phyloP scores from a whole-genome alignment of 148 eudicot genomes.

The Dianthus caryophyllus region DNA sequence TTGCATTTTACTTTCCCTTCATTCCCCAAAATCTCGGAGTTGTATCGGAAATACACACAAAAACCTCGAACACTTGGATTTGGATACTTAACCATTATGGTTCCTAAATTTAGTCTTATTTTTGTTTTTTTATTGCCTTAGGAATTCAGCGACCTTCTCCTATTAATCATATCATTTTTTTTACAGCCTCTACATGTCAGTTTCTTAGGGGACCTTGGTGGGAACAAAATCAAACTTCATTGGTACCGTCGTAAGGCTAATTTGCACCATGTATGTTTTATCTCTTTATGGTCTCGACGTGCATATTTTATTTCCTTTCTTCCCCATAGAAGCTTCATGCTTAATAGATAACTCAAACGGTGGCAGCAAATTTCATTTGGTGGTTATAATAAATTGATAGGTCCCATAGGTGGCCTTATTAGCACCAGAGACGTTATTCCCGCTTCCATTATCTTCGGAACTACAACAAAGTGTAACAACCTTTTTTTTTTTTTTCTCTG shows the following conservation, averaged over 20 bases:
- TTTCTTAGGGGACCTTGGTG: conserved; percentile 78
- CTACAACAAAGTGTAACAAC: no score
- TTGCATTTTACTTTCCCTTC: not conserved
- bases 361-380: not conserved
- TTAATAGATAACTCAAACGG: not conserved
- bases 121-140: not conserved
- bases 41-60: no score
- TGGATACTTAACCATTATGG: not conserved
- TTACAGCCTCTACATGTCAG: conserved; percentile 88
- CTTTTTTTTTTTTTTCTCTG: no score
- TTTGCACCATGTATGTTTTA: conserved; percentile 74
- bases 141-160: not conserved
- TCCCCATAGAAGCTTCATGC: not conserved
- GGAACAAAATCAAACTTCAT: conserved; percentile 67
- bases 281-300: conserved; percentile 5
- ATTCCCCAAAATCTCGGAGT: no score
- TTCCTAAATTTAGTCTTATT: not conserved
- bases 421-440: no score
- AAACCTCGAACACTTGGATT: no score
- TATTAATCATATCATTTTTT: not conserved
- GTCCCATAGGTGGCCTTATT: no score
- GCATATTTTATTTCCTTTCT: not conserved
- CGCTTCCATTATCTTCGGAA: no score
- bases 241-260: conserved; percentile 84
- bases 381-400: no score